Base-by-base conservation (phyloP, 768 basidiomycete genomes). In the Leucosporidium creatinivorum region DNA sequence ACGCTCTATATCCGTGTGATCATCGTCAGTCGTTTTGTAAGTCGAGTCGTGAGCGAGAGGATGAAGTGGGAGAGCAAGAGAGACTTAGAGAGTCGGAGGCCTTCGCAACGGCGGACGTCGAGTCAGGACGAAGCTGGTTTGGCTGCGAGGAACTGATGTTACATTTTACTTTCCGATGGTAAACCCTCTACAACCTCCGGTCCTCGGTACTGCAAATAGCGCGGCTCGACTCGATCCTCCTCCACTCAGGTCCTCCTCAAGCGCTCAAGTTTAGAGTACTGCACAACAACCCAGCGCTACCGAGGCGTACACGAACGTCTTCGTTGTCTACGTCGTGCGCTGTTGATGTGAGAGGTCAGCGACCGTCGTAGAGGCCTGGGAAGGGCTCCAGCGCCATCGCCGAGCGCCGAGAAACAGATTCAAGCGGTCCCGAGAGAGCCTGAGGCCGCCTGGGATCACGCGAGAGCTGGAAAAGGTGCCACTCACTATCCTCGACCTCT, bases 301-400 rank as follows among this genome's bases (percentile, higher is more conserved):
- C 91, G 10, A 97, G 81, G 67, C 92, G 87, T 71, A 90, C 80
- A 73, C 96, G 83, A 60, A 97, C 83, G 78, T 98, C 96, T 69
- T 96, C 89, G 77, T 90, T 88, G 79, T 99, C 96, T 54, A 99
- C 93, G 78, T 99, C 96, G 76, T 98, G 96, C 19, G 96, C 94
- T 99, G 78, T 3, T 9, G 21, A 48, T 12, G 47, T 2, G 19
- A 8, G 10, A 28, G 19, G 31, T 33, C 60, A 50, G 48, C 28
- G 12, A 55, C 18, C 62, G 26, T 52, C 31, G 15, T 21, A 28
- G 25, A n/a, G 15, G 12, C 39, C 13, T 17, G 4, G 3, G 39
- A 44, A 44, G 8, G 15, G 39, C 39, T 33, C 26, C 6, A 23
- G 5, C 26, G 48, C 7, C 49, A 13, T 61, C 39, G 39, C 60